phyloP scores from a whole-genome alignment of 192 early-diverging fungal species.

The Backusella tuberculispora region DNA sequence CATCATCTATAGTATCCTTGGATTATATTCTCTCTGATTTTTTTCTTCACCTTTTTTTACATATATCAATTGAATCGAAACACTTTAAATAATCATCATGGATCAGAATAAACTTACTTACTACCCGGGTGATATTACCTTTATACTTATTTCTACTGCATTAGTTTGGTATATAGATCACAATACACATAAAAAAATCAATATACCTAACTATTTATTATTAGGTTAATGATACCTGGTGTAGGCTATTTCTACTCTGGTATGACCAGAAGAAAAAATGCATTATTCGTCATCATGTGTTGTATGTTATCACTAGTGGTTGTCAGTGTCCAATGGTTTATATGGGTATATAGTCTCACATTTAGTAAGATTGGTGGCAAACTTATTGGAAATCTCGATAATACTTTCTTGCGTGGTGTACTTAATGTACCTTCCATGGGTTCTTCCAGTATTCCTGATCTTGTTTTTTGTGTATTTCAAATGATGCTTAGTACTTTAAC shows the following conservation, averaged over 20 bases:
- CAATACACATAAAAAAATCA: not conserved
- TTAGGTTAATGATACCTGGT: slow-evolving; percentile 87
- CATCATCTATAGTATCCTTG: too few species aligned
- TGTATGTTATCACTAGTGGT: slow-evolving; percentile 81
- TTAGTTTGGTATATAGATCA: slow-evolving; percentile 65
- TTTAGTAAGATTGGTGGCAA: slow-evolving; percentile 74
- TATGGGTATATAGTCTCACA: slow-evolving; percentile 91
- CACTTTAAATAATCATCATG: not conserved
- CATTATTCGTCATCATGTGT: slow-evolving; percentile 86
- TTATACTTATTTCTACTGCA: slow-evolving; percentile 70
- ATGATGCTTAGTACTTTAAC: slow-evolving; percentile 94
- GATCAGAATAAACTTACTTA: slow-evolving; percentile 4
- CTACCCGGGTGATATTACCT: slow-evolving; percentile 61
- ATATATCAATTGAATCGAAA: not conserved
- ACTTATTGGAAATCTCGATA: slow-evolving; percentile 84
- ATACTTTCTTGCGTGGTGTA: slow-evolving; percentile 70
- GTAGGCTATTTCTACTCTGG: slow-evolving; percentile 97
- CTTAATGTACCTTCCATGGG: slow-evolving; percentile 55
- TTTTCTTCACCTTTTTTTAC: not conserved
- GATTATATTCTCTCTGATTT: not conserved
- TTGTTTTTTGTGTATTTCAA: slow-evolving; percentile 82
- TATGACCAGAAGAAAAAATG: slow-evolving; percentile 90
- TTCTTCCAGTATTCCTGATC: slow-evolving; percentile 68
- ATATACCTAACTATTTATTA: not conserved
- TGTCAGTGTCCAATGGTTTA: slow-evolving; percentile 89